Percentiles rank a stretch among this genome's conserved stretches.
Evolutionary conservation across 352 stramenopile species (phyloP).

Genomic region (Globisporangium camurandrum): DNA sequence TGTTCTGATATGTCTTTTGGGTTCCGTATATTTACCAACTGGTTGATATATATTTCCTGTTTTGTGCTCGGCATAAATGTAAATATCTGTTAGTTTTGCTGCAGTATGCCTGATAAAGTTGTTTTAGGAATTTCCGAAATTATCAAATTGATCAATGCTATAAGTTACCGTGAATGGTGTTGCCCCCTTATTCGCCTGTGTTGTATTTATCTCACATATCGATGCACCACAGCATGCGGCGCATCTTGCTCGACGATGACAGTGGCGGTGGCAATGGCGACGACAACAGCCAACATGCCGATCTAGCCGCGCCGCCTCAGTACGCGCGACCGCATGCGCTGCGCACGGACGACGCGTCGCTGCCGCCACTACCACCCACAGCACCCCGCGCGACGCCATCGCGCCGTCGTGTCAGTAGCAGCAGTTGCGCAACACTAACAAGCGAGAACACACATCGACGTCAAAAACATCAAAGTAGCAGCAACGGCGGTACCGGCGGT

Average conservation of each 20-base stretch:
- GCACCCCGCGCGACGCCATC: slow-evolving; percentile 1
- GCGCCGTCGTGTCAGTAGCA: slow-evolving; percentile 2
- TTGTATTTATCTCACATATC: not conserved
- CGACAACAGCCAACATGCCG: no score
- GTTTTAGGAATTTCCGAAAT: not conserved
- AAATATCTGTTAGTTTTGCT: not conserved
- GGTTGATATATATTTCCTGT: no score
- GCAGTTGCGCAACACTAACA: not conserved
- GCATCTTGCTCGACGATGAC: slow-evolving; percentile 9
- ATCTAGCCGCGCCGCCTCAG: slow-evolving; percentile 2
- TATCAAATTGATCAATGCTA: not conserved
- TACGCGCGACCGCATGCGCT: slow-evolving; percentile 1
- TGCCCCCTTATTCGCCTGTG: not conserved
- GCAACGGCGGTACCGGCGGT: not conserved
- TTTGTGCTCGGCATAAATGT: no score
- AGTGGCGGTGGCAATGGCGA: slow-evolving; percentile 3
- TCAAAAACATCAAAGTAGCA: slow-evolving; percentile 2
- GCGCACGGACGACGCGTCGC: not conserved
- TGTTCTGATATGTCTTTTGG: no score
- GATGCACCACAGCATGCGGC: slow-evolving; percentile 9
- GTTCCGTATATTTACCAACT: no score
- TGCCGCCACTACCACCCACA: slow-evolving; percentile 5
- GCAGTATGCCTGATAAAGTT: no score
- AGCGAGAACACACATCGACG: not conserved
- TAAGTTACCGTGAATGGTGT: not conserved